phyloP scores from a whole-genome alignment of 2,329 filamentous ascomycete species.

The Fusarium sp. region DNA sequence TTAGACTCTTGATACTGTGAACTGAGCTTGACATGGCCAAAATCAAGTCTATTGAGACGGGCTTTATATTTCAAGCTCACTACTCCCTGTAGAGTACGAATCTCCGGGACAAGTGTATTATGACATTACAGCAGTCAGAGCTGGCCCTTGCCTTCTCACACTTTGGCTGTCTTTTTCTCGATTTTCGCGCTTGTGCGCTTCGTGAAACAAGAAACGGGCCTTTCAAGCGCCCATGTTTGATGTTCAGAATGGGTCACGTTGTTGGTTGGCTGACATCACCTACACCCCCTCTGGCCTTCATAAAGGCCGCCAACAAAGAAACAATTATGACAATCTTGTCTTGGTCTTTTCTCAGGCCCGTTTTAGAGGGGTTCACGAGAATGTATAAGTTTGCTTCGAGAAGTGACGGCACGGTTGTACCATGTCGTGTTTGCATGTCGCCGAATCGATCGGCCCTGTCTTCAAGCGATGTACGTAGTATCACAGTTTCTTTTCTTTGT shows the following conservation, averaged over 20 bases:
- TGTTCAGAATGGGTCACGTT: conserved; percentile 8
- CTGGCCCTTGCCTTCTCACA: not conserved
- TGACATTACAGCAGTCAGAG: not conserved
- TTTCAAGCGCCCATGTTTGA: conserved; percentile 33
- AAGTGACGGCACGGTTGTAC: not conserved
- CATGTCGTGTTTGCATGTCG: not conserved
- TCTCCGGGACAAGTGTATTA: not conserved
- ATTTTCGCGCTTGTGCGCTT: conserved; percentile 36
- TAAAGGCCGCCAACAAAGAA: not conserved
- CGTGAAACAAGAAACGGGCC: conserved; percentile 34
- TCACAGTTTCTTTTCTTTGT: not conserved
- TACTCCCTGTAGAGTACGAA: not conserved
- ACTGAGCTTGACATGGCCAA: not conserved
- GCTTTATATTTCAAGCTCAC: not conserved
- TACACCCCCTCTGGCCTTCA: conserved; percentile 1
- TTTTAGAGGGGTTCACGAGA: conserved; percentile 24
- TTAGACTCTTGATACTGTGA: not conserved
- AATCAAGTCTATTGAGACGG: not conserved
- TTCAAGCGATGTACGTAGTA: not conserved
- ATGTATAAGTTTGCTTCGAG: conserved; percentile 15
- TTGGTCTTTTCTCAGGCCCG: conserved; percentile 7
- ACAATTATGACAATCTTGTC: not conserved
- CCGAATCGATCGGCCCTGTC: not conserved
- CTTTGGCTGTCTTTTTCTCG: not conserved
- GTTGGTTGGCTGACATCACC: conserved; percentile 29